These are phyloP conservation scores for Fonsecaea pedrosoi DNA, from an alignment of 2,329 filamentous ascomycete species.

Conservation along the genomic window DNA sequence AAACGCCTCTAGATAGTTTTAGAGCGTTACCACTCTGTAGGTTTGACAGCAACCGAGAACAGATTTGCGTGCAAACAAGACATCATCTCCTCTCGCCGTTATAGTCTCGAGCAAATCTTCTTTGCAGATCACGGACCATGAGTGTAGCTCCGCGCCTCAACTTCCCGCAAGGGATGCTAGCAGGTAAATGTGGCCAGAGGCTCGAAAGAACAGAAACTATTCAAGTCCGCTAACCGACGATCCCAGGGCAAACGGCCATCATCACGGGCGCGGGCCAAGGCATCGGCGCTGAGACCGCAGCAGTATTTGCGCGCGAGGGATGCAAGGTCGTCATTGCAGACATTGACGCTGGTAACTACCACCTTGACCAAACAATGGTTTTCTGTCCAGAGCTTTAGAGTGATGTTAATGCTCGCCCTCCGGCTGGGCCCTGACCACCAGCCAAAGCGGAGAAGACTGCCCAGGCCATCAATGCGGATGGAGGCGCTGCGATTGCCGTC, in stretches of 20 bases:
- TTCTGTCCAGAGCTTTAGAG: too few species aligned
- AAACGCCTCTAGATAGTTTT: too few species aligned
- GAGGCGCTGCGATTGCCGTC: slow-evolving; percentile 73
- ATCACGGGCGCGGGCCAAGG: slow-evolving; percentile 86
- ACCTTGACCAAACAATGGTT: slow-evolving; percentile 49
- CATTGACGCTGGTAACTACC: slow-evolving; percentile 76
- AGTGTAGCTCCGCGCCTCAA: slow-evolving; percentile 59
- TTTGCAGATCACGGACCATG: background rate
- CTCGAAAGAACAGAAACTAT: background rate
- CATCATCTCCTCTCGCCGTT: too few species aligned
- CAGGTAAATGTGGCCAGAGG: slow-evolving; percentile 50
- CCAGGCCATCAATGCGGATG: slow-evolving; percentile 59
- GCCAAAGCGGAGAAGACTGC: slow-evolving; percentile 16
- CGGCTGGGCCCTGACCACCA: too few species aligned
- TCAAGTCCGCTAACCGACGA: slow-evolving; percentile 19
- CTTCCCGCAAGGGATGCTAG: slow-evolving; percentile 78
- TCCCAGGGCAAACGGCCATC: slow-evolving; percentile 76
- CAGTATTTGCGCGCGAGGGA: slow-evolving; percentile 83
- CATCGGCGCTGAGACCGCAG: slow-evolving; percentile 82
- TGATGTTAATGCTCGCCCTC: too few species aligned
- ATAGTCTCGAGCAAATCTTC: too few species aligned
- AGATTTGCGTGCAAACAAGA: too few species aligned
- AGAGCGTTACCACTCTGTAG: too few species aligned
- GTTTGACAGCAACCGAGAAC: background rate
- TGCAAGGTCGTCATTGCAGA: slow-evolving; percentile 83